Evolutionary conservation across 2,329 filamentous ascomycete species (phyloP).

Genomic region (Beauveria caledonica): DNA sequence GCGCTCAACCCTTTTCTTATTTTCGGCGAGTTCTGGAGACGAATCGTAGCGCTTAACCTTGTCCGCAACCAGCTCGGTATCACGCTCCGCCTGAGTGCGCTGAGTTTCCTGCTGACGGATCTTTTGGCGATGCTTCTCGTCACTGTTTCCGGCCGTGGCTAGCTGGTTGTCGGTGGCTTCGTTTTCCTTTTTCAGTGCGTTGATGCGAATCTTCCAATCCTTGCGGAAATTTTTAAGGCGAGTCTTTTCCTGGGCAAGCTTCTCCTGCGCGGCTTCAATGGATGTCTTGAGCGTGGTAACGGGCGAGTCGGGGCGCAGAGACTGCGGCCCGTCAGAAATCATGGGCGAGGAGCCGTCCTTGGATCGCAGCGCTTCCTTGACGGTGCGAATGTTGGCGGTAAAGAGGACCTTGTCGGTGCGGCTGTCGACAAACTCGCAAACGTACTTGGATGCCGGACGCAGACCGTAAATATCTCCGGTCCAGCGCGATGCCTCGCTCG

Average conservation of each 20-base stretch:
- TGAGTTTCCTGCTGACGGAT: slow-evolving; percentile 67
- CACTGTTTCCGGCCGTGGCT: slow-evolving; percentile 60
- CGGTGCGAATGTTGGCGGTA: slow-evolving; percentile 62
- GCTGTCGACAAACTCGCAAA: slow-evolving; percentile 68
- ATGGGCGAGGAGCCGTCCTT: slow-evolving; percentile 22
- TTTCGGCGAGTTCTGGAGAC: slow-evolving; percentile 53
- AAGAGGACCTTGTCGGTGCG: slow-evolving; percentile 59
- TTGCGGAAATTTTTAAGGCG: slow-evolving; percentile 64
- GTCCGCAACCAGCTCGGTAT: slow-evolving; percentile 47
- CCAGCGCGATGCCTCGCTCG: slow-evolving; percentile 48
- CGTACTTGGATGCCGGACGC: slow-evolving; percentile 66
- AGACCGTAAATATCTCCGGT: slow-evolving; percentile 62
- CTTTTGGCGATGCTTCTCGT: slow-evolving; percentile 69
- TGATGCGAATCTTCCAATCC: slow-evolving; percentile 64
- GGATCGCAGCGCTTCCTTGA: slow-evolving; percentile 34
- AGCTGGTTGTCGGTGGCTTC: slow-evolving; percentile 60
- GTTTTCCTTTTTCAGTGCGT: slow-evolving; percentile 63
- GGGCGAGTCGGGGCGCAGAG: slow-evolving; percentile 65
- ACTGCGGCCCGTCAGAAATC: slow-evolving; percentile 43
- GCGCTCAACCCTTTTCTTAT: slow-evolving; percentile 47
- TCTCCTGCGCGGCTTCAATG: slow-evolving; percentile 62
- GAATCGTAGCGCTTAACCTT: slow-evolving; percentile 54
- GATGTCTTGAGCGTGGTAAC: slow-evolving; percentile 70
- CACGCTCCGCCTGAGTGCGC: slow-evolving; percentile 55
- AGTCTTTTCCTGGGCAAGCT: slow-evolving; percentile 60